A percentile compares a stretch with the other conserved stretches of the same genome.
phyloP scores from a whole-genome alignment of 2,329 filamentous ascomycete genomes.

The Calonectria fujianensis region DNA sequence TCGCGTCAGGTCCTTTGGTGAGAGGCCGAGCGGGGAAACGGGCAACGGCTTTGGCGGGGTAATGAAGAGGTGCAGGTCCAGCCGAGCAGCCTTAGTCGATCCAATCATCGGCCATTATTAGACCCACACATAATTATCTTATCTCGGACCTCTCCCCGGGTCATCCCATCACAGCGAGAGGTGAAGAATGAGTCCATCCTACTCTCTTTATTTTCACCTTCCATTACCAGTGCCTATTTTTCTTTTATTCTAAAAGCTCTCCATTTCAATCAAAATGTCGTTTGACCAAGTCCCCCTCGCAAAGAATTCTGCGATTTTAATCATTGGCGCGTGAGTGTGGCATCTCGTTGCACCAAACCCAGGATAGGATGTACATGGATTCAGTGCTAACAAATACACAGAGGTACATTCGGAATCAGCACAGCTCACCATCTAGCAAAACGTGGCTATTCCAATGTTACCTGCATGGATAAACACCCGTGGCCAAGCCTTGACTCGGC shows the following conservation, averaged over 20 bases:
- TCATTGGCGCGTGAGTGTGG: conserved; percentile 37
- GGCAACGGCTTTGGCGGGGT: conserved; percentile 23
- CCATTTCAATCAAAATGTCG: not conserved
- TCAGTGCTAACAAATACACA: not conserved
- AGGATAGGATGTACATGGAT: not conserved
- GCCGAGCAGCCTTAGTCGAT: not conserved
- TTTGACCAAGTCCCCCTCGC: not conserved
- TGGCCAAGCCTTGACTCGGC: conserved; percentile 48
- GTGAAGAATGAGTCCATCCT: no score
- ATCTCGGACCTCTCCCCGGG: not conserved
- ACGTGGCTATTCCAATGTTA: conserved; percentile 44
- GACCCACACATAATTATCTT: not conserved
- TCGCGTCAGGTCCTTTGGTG: not conserved
- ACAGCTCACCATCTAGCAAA: conserved; percentile 35
- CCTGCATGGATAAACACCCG: conserved; percentile 46
- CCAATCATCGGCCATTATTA: not conserved
- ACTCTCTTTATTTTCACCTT: not conserved
- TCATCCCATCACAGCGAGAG: not conserved
- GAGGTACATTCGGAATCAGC: conserved; percentile 41
- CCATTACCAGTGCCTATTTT: no score
- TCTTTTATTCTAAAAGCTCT: not conserved
- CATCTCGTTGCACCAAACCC: not conserved
- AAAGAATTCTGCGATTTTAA: conserved; percentile 36
- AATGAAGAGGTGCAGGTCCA: conserved; percentile 31
- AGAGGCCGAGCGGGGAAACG: conserved; percentile 4